Evolutionary conservation across 345 rosid species (phyloP).

Genomic region (Eucalyptus coolabah): DNA sequence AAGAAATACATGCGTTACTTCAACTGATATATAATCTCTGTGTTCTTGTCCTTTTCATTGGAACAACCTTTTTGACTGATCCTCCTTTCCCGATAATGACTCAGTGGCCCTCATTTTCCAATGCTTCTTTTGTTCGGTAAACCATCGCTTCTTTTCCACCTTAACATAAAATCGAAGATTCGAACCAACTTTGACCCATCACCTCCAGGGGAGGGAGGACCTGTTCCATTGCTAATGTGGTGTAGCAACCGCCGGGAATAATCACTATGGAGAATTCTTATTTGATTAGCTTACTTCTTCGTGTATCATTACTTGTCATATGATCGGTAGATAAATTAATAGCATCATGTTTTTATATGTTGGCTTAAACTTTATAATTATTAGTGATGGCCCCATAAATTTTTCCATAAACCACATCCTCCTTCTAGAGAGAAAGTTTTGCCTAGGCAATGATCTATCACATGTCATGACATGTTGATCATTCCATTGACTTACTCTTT

Average conservation of each 20-base stretch:
- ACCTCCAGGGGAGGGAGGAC: background rate
- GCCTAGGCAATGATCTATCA: background rate
- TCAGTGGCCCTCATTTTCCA: background rate
- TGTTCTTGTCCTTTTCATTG: background rate
- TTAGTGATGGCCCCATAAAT: background rate
- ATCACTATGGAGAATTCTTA: background rate
- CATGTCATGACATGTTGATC: background rate
- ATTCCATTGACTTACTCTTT: background rate
- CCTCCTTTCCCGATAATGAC: background rate
- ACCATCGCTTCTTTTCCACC: background rate
- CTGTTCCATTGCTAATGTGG: background rate
- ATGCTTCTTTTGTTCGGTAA: background rate
- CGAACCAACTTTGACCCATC: background rate
- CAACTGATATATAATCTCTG: background rate
- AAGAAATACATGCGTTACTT: background rate
- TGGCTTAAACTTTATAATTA: background rate
- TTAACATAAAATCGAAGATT: background rate
- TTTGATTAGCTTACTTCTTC: background rate
- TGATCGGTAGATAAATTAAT: accelerated
- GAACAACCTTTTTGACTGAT: background rate
- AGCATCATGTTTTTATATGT: background rate
- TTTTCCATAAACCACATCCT: background rate
- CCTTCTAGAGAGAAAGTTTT: background rate
- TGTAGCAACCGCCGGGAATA: background rate
- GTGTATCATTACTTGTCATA: background rate